Conservation (phyloP, 257 asterid species). For the Agastache rugosa region DNA sequence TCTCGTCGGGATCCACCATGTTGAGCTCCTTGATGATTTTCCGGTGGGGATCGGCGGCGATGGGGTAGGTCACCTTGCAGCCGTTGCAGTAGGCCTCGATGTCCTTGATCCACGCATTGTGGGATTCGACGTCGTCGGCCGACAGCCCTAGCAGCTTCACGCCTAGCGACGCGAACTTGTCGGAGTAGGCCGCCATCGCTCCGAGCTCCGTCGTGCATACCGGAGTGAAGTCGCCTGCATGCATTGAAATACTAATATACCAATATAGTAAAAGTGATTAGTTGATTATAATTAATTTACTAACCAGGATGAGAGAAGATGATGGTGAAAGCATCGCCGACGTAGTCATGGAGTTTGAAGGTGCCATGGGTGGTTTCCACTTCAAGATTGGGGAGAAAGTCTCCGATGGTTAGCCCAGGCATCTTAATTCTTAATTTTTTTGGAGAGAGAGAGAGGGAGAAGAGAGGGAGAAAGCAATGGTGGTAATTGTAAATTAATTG, state of each 20-base stretch:
- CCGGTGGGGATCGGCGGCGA: constrained; percentile 72
- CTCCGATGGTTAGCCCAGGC: constrained; percentile 95
- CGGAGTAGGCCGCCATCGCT: constrained; percentile 76
- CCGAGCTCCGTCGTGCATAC: constrained; percentile 96
- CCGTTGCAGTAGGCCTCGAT: constrained; percentile 73
- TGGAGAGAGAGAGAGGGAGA: background rate
- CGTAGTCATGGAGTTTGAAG: constrained; percentile 74
- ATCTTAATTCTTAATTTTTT: constrained; percentile 26
- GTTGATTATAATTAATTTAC: background rate
- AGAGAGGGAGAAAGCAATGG: background rate
- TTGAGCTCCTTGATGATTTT: constrained; percentile 66
- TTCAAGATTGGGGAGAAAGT: constrained; percentile 67
- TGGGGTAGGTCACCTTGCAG: constrained; percentile 69
- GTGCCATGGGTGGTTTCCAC: constrained; percentile 87
- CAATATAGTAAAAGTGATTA: too few species aligned
- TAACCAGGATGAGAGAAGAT: constrained; percentile 85
- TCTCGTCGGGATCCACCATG: constrained; percentile 91
- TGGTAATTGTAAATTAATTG: background rate
- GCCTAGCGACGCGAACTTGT: constrained; percentile 68
- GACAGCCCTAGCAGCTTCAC: constrained; percentile 84
- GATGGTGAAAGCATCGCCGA: constrained; percentile 61
- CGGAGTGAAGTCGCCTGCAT: constrained; percentile 80
- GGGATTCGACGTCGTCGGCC: constrained; percentile 70
- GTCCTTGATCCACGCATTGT: constrained; percentile 84
- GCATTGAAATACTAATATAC: background rate